phyloP scores from a whole-genome alignment of 441 rosid species.

The Syzygium syzygioides region DNA sequence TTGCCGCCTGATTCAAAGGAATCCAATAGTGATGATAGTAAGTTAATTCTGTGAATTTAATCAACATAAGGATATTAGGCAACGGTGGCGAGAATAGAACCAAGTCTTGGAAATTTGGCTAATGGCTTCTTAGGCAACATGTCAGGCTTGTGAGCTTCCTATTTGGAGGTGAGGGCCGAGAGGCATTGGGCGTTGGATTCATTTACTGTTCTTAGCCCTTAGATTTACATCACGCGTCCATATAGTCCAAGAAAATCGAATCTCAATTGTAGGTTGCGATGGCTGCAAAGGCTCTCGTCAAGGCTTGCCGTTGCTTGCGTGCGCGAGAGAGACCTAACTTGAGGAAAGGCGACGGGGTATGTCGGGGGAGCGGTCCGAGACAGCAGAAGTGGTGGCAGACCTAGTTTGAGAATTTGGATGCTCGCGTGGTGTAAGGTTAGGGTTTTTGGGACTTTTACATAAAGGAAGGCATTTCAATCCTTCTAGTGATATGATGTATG shows the following conservation, averaged over 20 bases:
- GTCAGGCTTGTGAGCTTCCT: not conserved
- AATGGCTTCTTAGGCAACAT: not conserved
- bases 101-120: not conserved
- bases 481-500: not conserved
- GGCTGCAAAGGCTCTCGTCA: not conserved
- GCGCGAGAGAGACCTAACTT: not conserved
- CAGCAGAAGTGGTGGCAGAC: not conserved
- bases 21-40: not conserved
- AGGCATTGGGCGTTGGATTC: not conserved
- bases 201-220: not conserved
- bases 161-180: not conserved
- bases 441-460: not conserved
- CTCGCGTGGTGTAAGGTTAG: not conserved
- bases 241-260: not conserved
- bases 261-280: not conserved
- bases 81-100: not conserved
- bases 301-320: not conserved
- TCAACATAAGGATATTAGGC: not conserved
- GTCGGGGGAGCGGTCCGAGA: not conserved
- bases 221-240: not conserved
- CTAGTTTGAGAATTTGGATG: not conserved
- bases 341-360: not conserved
- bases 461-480: not conserved
- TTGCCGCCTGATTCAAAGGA: not conserved
- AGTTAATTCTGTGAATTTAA: not conserved